phyloP scores from a whole-genome alignment of 495 filamentous ascomycete species.

The Aspergillus ellipticus region DNA sequence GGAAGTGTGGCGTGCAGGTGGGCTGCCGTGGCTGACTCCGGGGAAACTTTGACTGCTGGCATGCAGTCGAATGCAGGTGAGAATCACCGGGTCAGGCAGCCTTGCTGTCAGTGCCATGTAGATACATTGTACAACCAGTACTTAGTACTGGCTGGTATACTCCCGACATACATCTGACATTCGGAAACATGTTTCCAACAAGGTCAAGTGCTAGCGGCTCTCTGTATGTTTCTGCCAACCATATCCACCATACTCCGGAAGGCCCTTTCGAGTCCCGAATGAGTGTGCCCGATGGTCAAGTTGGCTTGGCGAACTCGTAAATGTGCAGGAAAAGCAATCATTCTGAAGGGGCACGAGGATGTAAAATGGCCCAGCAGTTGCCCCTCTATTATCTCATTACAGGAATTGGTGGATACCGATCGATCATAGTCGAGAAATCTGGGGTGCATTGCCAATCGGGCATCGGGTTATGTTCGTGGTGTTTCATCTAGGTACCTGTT shows the following conservation, averaged over 20 bases:
- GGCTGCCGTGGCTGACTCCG: slow-evolving; percentile 12
- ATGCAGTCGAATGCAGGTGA: slow-evolving; percentile 8
- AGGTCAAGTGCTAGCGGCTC: not conserved
- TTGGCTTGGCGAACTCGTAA: not conserved
- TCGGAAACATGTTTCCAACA: slow-evolving; percentile 5
- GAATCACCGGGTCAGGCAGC: slow-evolving; percentile 5
- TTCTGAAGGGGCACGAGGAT: not conserved
- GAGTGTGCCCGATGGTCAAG: not conserved
- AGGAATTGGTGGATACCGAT: too few relatives aligned
- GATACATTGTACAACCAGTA: slow-evolving; percentile 1
- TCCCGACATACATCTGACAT: not conserved
- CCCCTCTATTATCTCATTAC: slow-evolving; percentile 3
- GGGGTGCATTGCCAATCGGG: too few relatives aligned
- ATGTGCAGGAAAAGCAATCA: not conserved
- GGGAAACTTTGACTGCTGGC: slow-evolving; percentile 9
- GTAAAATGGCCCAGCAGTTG: not conserved
- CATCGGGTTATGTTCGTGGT: too few relatives aligned
- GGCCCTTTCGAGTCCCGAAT: slow-evolving; percentile 1
- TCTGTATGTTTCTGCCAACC: slow-evolving; percentile 8
- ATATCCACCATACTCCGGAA: too few relatives aligned
- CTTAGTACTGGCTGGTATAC: not conserved
- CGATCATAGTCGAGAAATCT: too few relatives aligned
- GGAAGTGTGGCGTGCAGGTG: slow-evolving; percentile 5
- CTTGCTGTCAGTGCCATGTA: not conserved
- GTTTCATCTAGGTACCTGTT: too few relatives aligned